These are phyloP conservation scores for Aphanocladium album DNA, from an alignment of 2,329 filamentous ascomycete genomes.

Conservation along the genomic window DNA sequence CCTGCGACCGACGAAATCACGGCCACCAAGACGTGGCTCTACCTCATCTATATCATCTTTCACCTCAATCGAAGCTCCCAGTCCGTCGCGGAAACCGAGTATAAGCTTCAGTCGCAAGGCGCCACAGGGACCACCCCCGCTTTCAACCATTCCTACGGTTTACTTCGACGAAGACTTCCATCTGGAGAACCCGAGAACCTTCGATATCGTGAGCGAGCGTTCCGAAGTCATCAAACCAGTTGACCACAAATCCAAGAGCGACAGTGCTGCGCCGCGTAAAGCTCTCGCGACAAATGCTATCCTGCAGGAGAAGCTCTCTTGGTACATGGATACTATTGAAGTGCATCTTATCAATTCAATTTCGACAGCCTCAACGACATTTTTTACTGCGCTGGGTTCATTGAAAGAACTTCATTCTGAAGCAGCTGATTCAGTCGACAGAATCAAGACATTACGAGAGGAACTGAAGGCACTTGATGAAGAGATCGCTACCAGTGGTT, in stretches of 20 bases:
- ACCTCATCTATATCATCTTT: slow-evolving; percentile 44
- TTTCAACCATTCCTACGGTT: slow-evolving; percentile 86
- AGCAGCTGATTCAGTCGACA: slow-evolving; percentile 81
- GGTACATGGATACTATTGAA: slow-evolving; percentile 99
- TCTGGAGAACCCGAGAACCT: slow-evolving; percentile 90
- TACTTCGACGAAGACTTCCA: slow-evolving; percentile 96
- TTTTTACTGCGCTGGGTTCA: slow-evolving; percentile 90
- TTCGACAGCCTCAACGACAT: slow-evolving; percentile 89
- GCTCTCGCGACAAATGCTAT: slow-evolving; percentile 94
- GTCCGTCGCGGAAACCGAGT: slow-evolving; percentile 39
- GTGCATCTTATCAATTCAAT: slow-evolving; percentile 96
- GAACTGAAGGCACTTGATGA: slow-evolving; percentile 78
- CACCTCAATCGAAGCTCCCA: slow-evolving; percentile 43
- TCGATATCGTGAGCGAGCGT: slow-evolving; percentile 92
- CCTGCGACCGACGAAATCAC: slow-evolving; percentile 36
- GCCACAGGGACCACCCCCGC: slow-evolving; percentile 69
- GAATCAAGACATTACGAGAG: slow-evolving; percentile 74
- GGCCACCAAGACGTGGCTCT: slow-evolving; percentile 29
- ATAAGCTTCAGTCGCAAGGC: slow-evolving; percentile 51
- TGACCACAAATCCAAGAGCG: slow-evolving; percentile 49
- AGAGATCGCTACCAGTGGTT: slow-evolving; percentile 78
- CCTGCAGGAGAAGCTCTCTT: slow-evolving; percentile 93
- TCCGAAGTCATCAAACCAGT: slow-evolving; percentile 85
- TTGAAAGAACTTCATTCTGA: slow-evolving; percentile 87
- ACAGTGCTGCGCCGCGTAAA: slow-evolving; percentile 57